phyloP scores from a whole-genome alignment of 805 yeast species.

The Sugiyamaella mastotermitis region DNA sequence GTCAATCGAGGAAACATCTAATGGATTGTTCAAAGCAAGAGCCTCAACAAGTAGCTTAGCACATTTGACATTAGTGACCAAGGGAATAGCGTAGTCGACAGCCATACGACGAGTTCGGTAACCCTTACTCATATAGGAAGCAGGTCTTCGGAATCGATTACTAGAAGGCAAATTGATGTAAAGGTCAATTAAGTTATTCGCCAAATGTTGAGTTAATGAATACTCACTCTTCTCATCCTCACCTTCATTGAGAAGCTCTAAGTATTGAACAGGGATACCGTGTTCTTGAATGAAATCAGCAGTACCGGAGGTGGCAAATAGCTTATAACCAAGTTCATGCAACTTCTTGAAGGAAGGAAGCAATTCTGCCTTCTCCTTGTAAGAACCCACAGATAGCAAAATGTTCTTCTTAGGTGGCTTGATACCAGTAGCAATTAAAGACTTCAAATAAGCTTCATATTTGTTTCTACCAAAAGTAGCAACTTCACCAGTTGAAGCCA shows the following conservation, averaged over 20 bases:
- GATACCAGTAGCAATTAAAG: slow-evolving; percentile 93
- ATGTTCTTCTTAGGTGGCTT: slow-evolving; percentile 92
- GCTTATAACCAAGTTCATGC: slow-evolving; percentile 75
- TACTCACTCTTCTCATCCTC: slow-evolving; percentile 80
- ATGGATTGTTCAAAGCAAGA: slow-evolving; percentile 48
- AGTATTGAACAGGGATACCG: slow-evolving; percentile 86
- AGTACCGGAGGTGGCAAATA: slow-evolving; percentile 98
- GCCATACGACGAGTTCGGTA: slow-evolving; percentile 99
- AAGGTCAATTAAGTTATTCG: slow-evolving; percentile 91
- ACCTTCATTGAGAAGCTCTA: slow-evolving; percentile 74
- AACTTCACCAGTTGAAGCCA: slow-evolving; percentile 99
- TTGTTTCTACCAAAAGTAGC: slow-evolving; percentile 95
- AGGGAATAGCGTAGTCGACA: slow-evolving; percentile 95
- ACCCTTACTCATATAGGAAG: slow-evolving; percentile 95
- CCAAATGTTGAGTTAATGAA: slow-evolving; percentile 92
- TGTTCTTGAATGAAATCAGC: slow-evolving; percentile 97
- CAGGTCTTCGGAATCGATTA: slow-evolving; percentile 97
- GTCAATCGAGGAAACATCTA: slow-evolving; percentile 72
- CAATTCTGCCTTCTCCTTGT: slow-evolving; percentile 90
- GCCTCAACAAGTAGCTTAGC: slow-evolving; percentile 96
- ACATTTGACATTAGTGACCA: slow-evolving; percentile 95
- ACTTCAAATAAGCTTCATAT: slow-evolving; percentile 94
- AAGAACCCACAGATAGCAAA: slow-evolving; percentile 90
- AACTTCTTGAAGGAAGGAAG: slow-evolving; percentile 80
- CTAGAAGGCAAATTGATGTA: slow-evolving; percentile 96